phyloP scores from a whole-genome alignment of 2,329 filamentous ascomycete species.

The Talaromyces sp. region DNA sequence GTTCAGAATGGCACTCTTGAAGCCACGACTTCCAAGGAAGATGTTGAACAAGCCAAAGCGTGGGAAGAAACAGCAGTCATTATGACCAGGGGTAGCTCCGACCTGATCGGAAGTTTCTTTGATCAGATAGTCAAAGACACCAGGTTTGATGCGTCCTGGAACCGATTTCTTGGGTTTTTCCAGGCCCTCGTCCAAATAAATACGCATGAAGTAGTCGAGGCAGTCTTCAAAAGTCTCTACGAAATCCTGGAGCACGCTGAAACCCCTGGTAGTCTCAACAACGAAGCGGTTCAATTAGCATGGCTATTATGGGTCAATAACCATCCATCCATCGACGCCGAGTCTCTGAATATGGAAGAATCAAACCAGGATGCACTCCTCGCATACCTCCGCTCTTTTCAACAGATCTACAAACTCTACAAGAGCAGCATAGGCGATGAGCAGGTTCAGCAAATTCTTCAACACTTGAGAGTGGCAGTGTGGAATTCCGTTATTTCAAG shows the following conservation, averaged over 20 bases:
- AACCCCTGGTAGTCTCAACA: slow-evolving; percentile 38
- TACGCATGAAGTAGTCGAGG: slow-evolving; percentile 66
- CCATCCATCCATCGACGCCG: slow-evolving; percentile 50
- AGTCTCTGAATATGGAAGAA: slow-evolving; percentile 39
- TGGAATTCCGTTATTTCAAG: slow-evolving; percentile 57
- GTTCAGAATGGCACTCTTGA: slow-evolving; percentile 53
- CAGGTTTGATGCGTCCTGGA: slow-evolving; percentile 71
- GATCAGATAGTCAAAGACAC: slow-evolving; percentile 63
- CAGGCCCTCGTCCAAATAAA: slow-evolving; percentile 59
- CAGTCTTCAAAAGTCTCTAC: slow-evolving; percentile 63
- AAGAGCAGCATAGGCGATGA: slow-evolving; percentile 58
- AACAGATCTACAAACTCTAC: slow-evolving; percentile 74
- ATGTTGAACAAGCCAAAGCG: slow-evolving; percentile 40
- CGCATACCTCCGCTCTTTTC: slow-evolving; percentile 73
- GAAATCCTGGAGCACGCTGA: slow-evolving; percentile 53
- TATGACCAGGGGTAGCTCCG: slow-evolving; percentile 67
- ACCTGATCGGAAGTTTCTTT: slow-evolving; percentile 71
- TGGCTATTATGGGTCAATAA: slow-evolving; percentile 69
- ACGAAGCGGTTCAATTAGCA: slow-evolving; percentile 53
- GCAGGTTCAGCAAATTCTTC: slow-evolving; percentile 63
- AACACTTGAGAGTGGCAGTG: slow-evolving; percentile 66
- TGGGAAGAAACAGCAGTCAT: slow-evolving; percentile 74
- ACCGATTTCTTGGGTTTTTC: slow-evolving; percentile 66
- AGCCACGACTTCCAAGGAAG: slow-evolving; percentile 15
- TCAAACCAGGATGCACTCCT: slow-evolving; percentile 79